These are phyloP conservation scores for Vanrija sp. DNA, from an alignment of 1,284 basidiomycete species.

Conservation along the genomic window DNA sequence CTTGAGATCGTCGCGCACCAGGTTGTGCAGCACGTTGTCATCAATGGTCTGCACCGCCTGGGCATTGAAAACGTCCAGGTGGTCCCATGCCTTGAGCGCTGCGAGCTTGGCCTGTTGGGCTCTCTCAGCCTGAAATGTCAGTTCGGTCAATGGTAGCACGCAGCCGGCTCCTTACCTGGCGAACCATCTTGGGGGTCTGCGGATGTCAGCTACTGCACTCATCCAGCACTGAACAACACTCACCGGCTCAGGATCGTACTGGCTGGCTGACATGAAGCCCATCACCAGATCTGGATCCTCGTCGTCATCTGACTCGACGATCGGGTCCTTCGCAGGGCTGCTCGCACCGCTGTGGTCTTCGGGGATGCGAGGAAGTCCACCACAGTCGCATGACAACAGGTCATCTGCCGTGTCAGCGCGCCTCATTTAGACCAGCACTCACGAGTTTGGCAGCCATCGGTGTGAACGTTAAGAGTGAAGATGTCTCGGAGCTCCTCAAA, in stretches of 20 bases:
- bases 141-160: neutral
- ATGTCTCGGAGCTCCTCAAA: constrained; percentile 89
- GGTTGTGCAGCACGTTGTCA: constrained; percentile 32
- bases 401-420: constrained; percentile 46
- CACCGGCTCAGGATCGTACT: constrained; percentile 48
- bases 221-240: constrained; percentile 16
- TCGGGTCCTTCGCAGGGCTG: neutral
- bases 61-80: constrained; percentile 56
- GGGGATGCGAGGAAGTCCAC: neutral
- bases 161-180: constrained; percentile 52
- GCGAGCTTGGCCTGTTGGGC: constrained; percentile 75
- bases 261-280: constrained; percentile 70
- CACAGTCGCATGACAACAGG: constrained; percentile 69
- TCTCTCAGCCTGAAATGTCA: neutral
- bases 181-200: constrained; percentile 44
- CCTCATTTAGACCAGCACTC: constrained; percentile 20
- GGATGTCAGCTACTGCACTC: neutral
- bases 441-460: constrained; percentile 76
- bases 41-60: constrained; percentile 54
- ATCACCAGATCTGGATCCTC: constrained; percentile 26
- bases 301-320: constrained; percentile 35
- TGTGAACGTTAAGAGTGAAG: constrained; percentile 77
- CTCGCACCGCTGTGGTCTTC: neutral
- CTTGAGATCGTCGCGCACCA: constrained; percentile 29
- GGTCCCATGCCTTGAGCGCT: constrained; percentile 80